phyloP scores from a whole-genome alignment of 192 early-diverging fungal genomes.

The Backusella psychrophila region DNA sequence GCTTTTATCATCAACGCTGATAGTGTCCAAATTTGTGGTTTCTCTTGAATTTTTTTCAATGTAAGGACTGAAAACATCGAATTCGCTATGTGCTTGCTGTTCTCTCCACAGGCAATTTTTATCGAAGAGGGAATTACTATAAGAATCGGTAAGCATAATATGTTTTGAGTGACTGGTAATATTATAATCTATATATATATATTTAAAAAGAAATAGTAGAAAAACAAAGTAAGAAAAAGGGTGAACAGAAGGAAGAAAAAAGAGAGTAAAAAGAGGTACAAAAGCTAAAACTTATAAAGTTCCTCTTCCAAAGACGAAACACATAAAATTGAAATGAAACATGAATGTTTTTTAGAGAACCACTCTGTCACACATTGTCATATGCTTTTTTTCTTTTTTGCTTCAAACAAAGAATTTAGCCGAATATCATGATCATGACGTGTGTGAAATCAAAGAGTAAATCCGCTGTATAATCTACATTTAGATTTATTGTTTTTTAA shows the following conservation, averaged over 20 bases:
- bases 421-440: neutral
- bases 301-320: neutral
- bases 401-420: slow-evolving; percentile 3
- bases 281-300: neutral
- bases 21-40: neutral
- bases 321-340: neutral
- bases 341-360: neutral
- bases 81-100: neutral
- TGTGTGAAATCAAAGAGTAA: neutral
- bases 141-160: neutral
- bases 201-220: neutral
- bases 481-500: neutral
- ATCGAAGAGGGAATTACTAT: neutral
- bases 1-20: neutral
- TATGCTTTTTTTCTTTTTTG: neutral
- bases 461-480: neutral
- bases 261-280: neutral
- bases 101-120: neutral
- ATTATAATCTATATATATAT: neutral
- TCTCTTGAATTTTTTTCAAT: neutral
- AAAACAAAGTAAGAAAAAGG: neutral
- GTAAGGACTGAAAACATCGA: neutral
- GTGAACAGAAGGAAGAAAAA: neutral
- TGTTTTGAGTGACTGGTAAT: neutral
- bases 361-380: neutral